Base-by-base conservation (phyloP, 2,329 filamentous ascomycete genomes). In the Penicillium sp. region DNA sequence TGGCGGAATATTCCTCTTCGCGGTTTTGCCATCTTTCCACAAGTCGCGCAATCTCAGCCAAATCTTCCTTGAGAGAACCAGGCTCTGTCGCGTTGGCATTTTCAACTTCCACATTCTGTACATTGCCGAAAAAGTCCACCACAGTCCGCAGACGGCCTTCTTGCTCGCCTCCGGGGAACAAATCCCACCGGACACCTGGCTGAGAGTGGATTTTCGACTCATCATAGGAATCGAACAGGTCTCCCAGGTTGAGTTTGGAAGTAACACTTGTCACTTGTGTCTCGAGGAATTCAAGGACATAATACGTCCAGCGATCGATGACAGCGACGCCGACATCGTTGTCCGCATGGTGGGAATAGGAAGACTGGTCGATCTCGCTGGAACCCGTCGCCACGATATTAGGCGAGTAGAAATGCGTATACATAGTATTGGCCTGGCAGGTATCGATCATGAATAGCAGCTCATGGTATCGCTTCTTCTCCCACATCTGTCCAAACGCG, bases 401-500 rank as follows among this genome's bases (percentile, higher is more conserved):
- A 44, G 93, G 93, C 5, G 91, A 96, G 79, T 99, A 99, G 69
- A 99, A 90, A 66, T 96, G 93, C 70, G 87, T 93, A 78, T 96
- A 99, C 91, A 99, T 97, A 30, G 94, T 99, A 74, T 99, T 99
- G 51, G 94, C 94, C 77, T 99, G 94, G 78, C 94, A 99, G 0
- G 94, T 99, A 74, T 99, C 94, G 75, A 99, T 99, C 94, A 99
- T 99, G 80, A 99, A 99, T 54, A 99, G 84, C 64, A 99, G 86
- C 75, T 99, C 94, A 72, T 97, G 90, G 75, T 97, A 99, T 79
- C 94, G 87, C 79, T 95, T 95, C 85, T 99, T 99, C 81, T 99
- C 94, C 90, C 92, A 97, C 94, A 99, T 99, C 79, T 99, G 93
- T 75, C 95, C 91, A 72, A 99, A 97, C 0, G 94, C 94, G 74